Evolutionary conservation across 768 basidiomycete species (phyloP).

Genomic region (Phylloporus arenicola): DNA sequence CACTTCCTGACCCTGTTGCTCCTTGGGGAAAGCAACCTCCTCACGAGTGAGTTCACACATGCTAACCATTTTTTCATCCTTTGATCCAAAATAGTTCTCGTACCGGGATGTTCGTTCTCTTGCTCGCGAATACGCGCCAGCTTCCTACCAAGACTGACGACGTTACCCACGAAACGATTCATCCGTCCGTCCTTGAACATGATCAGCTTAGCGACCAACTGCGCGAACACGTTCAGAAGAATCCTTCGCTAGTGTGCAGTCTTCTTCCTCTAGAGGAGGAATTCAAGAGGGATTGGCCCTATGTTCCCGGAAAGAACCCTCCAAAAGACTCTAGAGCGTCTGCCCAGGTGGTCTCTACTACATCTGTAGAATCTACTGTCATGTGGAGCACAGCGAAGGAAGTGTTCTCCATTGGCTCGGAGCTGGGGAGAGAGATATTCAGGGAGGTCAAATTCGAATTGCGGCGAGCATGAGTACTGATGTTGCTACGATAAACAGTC

Average conservation of each 20-base stretch:
- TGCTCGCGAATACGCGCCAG: conserved; percentile 40
- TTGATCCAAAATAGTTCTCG: not conserved
- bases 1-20: conserved; percentile 46
- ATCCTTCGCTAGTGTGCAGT: conserved; percentile 40
- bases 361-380: conserved; percentile 2
- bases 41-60: conserved; percentile 47
- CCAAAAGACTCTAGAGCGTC: conserved; percentile 7
- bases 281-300: conserved; percentile 45
- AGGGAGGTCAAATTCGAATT: conserved; percentile 18
- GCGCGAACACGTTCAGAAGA: conserved; percentile 30
- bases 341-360: conserved; percentile 3
- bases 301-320: conserved; percentile 24
- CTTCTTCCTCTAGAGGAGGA: conserved; percentile 51
- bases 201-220: conserved; percentile 31
- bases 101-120: conserved; percentile 50
- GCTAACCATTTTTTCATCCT: not conserved
- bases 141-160: conserved; percentile 42
- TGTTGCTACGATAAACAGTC: conserved; percentile 7
- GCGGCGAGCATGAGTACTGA: conserved; percentile 8
- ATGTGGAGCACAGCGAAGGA: conserved; percentile 18
- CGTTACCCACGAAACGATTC: conserved; percentile 55
- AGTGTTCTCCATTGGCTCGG: conserved; percentile 8
- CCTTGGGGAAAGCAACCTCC: conserved; percentile 59
- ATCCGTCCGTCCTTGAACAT: conserved; percentile 54
- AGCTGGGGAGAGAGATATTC: conserved; percentile 18